These are phyloP conservation scores for Pelargonium fulgidum DNA, from an alignment of 441 rosid species.

Conservation along the genomic window DNA sequence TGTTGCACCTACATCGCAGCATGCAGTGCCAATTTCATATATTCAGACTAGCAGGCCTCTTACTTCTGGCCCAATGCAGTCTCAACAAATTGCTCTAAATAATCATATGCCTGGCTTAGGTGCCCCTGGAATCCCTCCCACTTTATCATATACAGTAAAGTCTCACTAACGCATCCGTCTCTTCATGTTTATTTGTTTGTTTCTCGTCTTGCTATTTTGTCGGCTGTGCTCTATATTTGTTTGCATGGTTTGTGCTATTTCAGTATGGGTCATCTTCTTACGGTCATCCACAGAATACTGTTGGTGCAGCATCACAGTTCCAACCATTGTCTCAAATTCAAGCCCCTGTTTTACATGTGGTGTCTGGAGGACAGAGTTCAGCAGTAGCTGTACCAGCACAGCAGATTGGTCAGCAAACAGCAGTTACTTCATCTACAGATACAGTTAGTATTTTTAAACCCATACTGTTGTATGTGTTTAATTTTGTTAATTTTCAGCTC, in stretches of 20 bases:
- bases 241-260: constrained; percentile 23
- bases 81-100: constrained; percentile 41
- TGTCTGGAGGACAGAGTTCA: constrained; percentile 46
- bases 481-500: constrained; percentile 7
- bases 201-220: constrained; percentile 10
- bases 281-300: constrained; percentile 56
- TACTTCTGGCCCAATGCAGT: constrained; percentile 43
- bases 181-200: background rate
- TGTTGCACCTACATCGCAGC: constrained; percentile 53
- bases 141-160: constrained; percentile 54
- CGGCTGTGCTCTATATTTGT: constrained; percentile 17
- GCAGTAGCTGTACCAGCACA: constrained; percentile 39
- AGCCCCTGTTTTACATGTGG: constrained; percentile 34
- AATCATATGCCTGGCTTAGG: constrained; percentile 39
- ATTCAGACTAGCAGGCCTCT: constrained; percentile 49
- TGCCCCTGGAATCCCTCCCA: constrained; percentile 43
- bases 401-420: constrained; percentile 49
- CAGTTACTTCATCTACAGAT: constrained; percentile 41
- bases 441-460: constrained; percentile 34
- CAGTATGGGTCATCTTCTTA: constrained; percentile 59
- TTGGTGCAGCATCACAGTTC: constrained; percentile 37
- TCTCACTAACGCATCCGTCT: constrained; percentile 13
- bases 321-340: constrained; percentile 61
- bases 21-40: constrained; percentile 52
- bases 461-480: background rate